A percentile compares a stretch with the other conserved stretches of the same genome.
Conservation (phyloP, 148 eudicot genomes). For the Agrostemma githago region DNA sequence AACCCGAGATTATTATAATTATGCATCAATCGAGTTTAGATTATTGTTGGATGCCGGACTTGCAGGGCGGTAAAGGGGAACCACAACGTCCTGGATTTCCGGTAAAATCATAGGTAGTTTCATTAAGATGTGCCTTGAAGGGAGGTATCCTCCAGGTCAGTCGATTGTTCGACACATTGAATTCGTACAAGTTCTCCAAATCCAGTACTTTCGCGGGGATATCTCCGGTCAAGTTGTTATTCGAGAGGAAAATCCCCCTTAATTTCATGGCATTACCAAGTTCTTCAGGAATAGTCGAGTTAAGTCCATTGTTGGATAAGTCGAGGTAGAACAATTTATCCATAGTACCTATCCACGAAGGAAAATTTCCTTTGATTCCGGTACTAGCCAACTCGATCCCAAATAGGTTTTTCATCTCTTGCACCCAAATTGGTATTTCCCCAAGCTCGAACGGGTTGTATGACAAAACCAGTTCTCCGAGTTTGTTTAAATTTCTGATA, state of each 20-base stretch:
- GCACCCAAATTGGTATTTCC: constrained; percentile 43
- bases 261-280: constrained; percentile 42
- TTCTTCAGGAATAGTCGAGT: constrained; percentile 39
- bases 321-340: constrained; percentile 40
- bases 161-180: neutral
- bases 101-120: too few species aligned
- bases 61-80: neutral
- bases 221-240: constrained; percentile 53
- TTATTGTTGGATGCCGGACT: neutral
- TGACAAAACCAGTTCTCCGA: constrained; percentile 36
- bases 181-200: neutral
- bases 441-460: constrained; percentile 47
- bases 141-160: neutral
- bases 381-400: constrained; percentile 44
- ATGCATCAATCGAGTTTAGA: too few species aligned
- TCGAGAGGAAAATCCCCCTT: constrained; percentile 48
- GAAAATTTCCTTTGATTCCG: constrained; percentile 51
- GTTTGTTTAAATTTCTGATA: too few species aligned
- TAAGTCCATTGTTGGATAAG: constrained; percentile 54
- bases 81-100: neutral
- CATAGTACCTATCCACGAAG: constrained; percentile 15
- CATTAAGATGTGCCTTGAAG: too few species aligned
- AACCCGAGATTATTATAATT: too few species aligned
- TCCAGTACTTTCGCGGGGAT: neutral
- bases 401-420: constrained; percentile 26